Percentiles rank a stretch among this genome's conserved stretches.
Evolutionary conservation across 768 basidiomycete species (phyloP).

Genomic region (Hypsizygus marmoreus): DNA sequence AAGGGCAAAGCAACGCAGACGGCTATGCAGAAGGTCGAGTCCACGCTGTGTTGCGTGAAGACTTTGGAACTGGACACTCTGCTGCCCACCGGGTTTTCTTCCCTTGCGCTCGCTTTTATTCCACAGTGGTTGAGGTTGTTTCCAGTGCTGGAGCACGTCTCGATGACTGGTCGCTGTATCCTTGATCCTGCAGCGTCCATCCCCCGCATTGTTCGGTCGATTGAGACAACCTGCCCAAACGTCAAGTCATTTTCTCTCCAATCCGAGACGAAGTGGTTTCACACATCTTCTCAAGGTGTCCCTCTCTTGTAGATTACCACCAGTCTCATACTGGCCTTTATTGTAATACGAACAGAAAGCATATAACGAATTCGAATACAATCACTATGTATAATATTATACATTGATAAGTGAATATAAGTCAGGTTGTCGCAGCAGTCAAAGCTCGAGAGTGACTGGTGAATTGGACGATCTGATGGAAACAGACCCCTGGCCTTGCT

Average conservation of each 20-base stretch:
- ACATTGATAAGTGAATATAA: neutral
- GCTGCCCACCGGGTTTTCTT: neutral
- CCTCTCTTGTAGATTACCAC: too few relatives aligned
- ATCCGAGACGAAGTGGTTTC: too few relatives aligned
- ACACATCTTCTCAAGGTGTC: too few relatives aligned
- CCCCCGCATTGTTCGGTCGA: neutral
- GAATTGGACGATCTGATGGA: constrained; percentile 18
- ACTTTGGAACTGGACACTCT: neutral
- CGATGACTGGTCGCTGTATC: neutral
- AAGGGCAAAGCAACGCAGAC: neutral
- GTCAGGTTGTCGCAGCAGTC: neutral
- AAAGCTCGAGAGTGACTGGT: constrained; percentile 16
- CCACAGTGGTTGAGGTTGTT: neutral
- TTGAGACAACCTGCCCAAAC: too few relatives aligned
- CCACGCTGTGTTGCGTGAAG: constrained; percentile 1
- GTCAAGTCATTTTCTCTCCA: too few relatives aligned
- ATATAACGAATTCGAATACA: too few relatives aligned
- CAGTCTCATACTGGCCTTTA: too few relatives aligned
- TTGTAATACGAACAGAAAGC: too few relatives aligned
- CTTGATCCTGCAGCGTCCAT: neutral
- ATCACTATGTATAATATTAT: neutral
- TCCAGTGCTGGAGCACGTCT: neutral
- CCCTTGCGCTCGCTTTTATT: neutral
- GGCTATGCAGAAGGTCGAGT: neutral
- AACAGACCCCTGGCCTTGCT: constrained; percentile 16